Conservation (phyloP, 2,329 filamentous ascomycete species). For the Lasiodiplodia sp. region DNA sequence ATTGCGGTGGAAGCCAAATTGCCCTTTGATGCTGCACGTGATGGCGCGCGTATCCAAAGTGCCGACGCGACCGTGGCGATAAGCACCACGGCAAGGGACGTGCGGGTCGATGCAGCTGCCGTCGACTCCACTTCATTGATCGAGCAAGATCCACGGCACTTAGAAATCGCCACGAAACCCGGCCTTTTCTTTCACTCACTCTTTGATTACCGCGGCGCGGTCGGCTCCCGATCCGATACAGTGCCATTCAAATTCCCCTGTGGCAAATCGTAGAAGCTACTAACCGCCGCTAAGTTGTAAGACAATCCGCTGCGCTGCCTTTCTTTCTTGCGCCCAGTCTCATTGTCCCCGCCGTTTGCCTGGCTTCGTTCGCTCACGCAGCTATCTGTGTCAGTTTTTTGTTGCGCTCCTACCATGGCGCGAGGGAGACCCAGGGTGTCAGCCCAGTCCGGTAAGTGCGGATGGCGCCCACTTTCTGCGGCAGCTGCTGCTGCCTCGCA, state of each 20-base stretch:
- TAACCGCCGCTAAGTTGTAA: conserved; percentile 17
- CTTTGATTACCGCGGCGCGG: not conserved
- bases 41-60: not conserved
- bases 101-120: conserved; percentile 11
- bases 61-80: not conserved
- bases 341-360: not conserved
- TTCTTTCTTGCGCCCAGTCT: conserved; percentile 1
- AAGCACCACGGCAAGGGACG: conserved; percentile 14
- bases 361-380: not conserved
- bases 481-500: not conserved
- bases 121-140: conserved; percentile 15
- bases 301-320: conserved; percentile 8
- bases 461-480: not conserved
- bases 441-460: conserved; percentile 18
- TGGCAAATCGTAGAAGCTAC: conserved; percentile 17
- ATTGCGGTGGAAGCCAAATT: not conserved
- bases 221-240: not conserved
- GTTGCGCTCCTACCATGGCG: conserved; percentile 3
- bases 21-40: not conserved
- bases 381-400: not conserved
- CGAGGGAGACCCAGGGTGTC: conserved; percentile 15
- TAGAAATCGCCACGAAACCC: not conserved
- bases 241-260: conserved; percentile 10
- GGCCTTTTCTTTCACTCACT: not conserved
- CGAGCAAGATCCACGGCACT: conserved; percentile 1